phyloP scores from a whole-genome alignment of 768 basidiomycete species.

The Neoboletus magnificus region DNA sequence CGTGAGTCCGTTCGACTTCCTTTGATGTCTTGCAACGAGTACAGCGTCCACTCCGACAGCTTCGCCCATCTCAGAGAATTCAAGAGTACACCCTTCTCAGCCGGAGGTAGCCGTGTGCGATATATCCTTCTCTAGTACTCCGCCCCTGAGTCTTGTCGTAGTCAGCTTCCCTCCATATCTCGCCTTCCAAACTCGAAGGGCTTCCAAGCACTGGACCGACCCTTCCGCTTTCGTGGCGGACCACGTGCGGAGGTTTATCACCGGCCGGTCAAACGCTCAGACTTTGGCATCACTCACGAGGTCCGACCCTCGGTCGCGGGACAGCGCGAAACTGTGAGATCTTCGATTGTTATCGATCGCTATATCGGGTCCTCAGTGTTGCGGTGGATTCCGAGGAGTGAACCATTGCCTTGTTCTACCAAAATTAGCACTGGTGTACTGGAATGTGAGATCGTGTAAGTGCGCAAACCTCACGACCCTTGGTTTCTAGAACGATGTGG shows the following conservation, averaged over 20 bases:
- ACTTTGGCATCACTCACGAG: slow-evolving; percentile 51
- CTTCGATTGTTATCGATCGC: slow-evolving; percentile 44
- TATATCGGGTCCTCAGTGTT: slow-evolving; percentile 43
- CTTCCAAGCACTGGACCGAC: slow-evolving; percentile 38
- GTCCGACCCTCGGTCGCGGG: slow-evolving; percentile 50
- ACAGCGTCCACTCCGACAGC: slow-evolving; percentile 41
- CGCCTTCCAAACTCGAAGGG: slow-evolving; percentile 31
- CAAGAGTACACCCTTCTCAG: slow-evolving; percentile 31
- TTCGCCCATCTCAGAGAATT: slow-evolving; percentile 44
- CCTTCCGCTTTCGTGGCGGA: slow-evolving; percentile 35
- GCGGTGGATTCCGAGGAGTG: slow-evolving; percentile 20
- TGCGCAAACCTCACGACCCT: slow-evolving; percentile 39
- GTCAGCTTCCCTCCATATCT: slow-evolving; percentile 14
- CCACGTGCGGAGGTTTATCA: slow-evolving; percentile 17
- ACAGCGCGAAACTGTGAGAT: slow-evolving; percentile 37
- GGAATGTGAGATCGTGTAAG: slow-evolving; percentile 40
- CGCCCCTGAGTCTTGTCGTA: not conserved
- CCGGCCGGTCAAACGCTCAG: slow-evolving; percentile 36
- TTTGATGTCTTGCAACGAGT: slow-evolving; percentile 61
- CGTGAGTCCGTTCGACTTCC: slow-evolving; percentile 41
- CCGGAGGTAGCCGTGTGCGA: slow-evolving; percentile 11
- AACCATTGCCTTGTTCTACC: slow-evolving; percentile 35
- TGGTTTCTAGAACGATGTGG: slow-evolving; percentile 43
- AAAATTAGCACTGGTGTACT: slow-evolving; percentile 38
- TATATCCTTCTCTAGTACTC: not conserved